Evolutionary conservation across 345 rosid species (phyloP).

Genomic region (Camelina laxa): DNA sequence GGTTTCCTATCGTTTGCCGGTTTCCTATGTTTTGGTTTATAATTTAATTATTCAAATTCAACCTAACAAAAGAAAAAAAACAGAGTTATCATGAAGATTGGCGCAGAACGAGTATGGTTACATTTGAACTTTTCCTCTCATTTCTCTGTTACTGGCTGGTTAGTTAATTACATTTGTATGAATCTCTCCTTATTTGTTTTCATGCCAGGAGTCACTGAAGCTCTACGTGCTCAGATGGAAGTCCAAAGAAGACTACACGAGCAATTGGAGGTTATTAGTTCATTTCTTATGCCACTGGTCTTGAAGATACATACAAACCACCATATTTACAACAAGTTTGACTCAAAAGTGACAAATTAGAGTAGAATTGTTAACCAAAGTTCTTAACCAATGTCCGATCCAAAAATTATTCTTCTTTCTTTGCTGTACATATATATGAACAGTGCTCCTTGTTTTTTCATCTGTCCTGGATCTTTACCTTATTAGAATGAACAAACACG

Average conservation of each 20-base stretch:
- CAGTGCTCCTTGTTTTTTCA: conserved; percentile 3
- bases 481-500: background rate
- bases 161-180: background rate
- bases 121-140: conserved; percentile 10
- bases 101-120: conserved; percentile 73
- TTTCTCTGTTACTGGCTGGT: conserved; percentile 20
- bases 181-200: conserved; percentile 36
- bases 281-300: background rate
- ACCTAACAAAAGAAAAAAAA: too few relatives aligned
- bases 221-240: conserved; percentile 97
- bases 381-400: background rate
- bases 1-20: too few relatives aligned
- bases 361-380: background rate
- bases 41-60: too few relatives aligned
- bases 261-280: conserved; percentile 90
- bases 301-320: background rate
- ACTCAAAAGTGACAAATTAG: background rate
- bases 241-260: conserved; percentile 96
- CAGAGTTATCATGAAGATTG: too few relatives aligned
- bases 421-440: background rate
- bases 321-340: too few relatives aligned
- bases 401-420: background rate
- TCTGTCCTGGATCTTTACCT: conserved; percentile 3
- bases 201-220: conserved; percentile 88
- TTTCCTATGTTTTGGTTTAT: too few relatives aligned